Conservation (phyloP, 1,139 yeast genomes). For the Blastobotrys illinoisensis region DNA sequence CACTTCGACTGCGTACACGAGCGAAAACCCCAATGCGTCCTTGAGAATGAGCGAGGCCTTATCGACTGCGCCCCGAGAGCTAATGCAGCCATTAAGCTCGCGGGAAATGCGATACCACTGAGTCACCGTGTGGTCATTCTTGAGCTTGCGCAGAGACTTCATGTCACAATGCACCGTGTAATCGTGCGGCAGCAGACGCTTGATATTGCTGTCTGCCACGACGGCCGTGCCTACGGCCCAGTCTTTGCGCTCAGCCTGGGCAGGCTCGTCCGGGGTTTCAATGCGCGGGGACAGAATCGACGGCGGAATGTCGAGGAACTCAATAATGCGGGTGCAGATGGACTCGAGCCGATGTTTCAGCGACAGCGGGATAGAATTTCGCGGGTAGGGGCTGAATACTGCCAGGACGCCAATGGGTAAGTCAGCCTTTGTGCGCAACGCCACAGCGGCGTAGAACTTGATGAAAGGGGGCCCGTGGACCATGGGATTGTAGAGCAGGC, state of each 20-base stretch:
- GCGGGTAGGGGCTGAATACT: constrained; percentile 48
- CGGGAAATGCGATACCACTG: constrained; percentile 38
- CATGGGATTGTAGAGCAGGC: constrained; percentile 54
- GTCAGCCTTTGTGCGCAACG: constrained; percentile 39
- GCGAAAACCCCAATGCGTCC: constrained; percentile 39
- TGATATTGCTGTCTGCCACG: background rate
- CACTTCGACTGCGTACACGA: constrained; percentile 55
- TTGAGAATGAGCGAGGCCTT: constrained; percentile 39
- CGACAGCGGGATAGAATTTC: constrained; percentile 37
- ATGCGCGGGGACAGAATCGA: constrained; percentile 17
- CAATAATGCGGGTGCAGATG: constrained; percentile 42
- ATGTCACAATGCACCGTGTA: constrained; percentile 13
- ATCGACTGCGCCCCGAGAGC: constrained; percentile 28
- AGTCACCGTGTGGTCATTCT: constrained; percentile 19
- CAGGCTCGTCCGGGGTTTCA: constrained; percentile 12
- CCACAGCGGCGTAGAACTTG: constrained; percentile 60
- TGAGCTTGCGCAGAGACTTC: constrained; percentile 17
- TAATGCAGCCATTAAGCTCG: constrained; percentile 39
- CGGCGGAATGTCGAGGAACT: constrained; percentile 34
- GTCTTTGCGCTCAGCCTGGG: background rate
- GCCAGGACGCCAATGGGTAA: constrained; percentile 55
- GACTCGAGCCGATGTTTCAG: constrained; percentile 36
- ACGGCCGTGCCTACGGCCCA: background rate
- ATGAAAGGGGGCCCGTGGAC: constrained; percentile 57
- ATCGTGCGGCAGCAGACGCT: constrained; percentile 12